Evolutionary conservation across 2,329 filamentous ascomycete genomes (phyloP).

Genomic region (Xylaria sp.): DNA sequence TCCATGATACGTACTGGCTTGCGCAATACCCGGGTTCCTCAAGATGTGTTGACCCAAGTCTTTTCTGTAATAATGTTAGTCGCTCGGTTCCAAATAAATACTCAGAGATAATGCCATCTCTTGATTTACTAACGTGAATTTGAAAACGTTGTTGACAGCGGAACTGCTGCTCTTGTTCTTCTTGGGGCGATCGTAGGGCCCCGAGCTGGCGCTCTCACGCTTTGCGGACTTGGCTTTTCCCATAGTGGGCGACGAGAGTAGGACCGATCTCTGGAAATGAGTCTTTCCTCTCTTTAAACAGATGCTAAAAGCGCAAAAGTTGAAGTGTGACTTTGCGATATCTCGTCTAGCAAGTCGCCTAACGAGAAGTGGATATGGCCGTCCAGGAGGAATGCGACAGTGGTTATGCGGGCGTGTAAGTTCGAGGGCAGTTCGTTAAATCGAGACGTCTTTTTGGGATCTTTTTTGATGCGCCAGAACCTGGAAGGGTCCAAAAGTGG

Average conservation of each 20-base stretch:
- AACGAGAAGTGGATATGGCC: neutral
- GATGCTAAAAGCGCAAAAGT: neutral
- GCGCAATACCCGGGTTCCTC: conserved; percentile 36
- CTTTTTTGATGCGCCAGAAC: conserved; percentile 12
- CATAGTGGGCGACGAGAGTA: conserved; percentile 24
- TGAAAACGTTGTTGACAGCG: conserved; percentile 79
- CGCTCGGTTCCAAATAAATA: neutral
- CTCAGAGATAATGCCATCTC: neutral
- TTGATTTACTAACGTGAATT: conserved; percentile 55
- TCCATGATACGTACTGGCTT: conserved; percentile 12
- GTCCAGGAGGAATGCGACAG: neutral
- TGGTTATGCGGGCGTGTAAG: conserved; percentile 3
- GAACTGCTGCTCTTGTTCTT: conserved; percentile 29
- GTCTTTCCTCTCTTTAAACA: neutral
- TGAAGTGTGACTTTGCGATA: neutral
- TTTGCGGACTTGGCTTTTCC: conserved; percentile 39
- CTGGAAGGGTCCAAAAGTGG: conserved; percentile 5
- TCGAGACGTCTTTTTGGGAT: neutral
- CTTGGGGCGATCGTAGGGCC: conserved; percentile 40
- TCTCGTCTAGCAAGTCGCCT: neutral
- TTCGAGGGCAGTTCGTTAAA: conserved; percentile 4
- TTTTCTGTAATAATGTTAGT: conserved; percentile 15
- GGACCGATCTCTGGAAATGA: conserved; percentile 13
- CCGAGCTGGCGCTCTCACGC: conserved; percentile 31
- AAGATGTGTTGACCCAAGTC: conserved; percentile 84